Base-by-base conservation (phyloP, 768 basidiomycete species). In the Pisolithus marmoratus region DNA sequence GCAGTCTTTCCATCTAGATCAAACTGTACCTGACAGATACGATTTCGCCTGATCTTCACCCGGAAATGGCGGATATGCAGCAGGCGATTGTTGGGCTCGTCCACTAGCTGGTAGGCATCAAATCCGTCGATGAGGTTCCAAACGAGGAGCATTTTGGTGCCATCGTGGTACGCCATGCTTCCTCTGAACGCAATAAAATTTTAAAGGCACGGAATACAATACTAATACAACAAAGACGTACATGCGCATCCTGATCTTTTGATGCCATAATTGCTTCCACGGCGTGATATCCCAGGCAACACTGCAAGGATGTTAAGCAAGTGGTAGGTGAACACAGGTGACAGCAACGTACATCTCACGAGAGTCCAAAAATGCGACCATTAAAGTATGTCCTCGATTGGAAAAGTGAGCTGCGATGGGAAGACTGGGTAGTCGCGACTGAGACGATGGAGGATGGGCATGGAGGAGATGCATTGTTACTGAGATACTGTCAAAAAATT, bases 241-340 rank as follows among this genome's bases (percentile, higher is more conserved):
- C 50, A 51, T 51, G 4, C 27, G 40, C 15, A 42, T 43, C 8
- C 36, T 24, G 12, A 51, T 17, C 31, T n/a, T 44, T 12, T 27
- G 23, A 20, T 36, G 36, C 50, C 41, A 51, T 4, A 42, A 7
- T 17, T 42, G 17, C 7, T 51, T 51, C 50, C 50, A 51, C 17
- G 15, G 50, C 17, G 23, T 19, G 6, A 51, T 36, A 22, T 43
- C 41, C 50, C 50, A 51, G 24, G 50, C 50, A 17, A 51, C 27
- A 29, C 50, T 51, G 22, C 4, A n/a, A 44, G 4, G 9, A 31
- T 34, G n/a, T 27, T 23, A 31, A 31, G 8, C 15, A 20, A 26
- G 27, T 37, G 14, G n/a, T 24, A 11, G 12, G 6, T n/a, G 40
- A 15, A 23, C 4, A 27, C 38, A 20, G 12, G 26, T 17, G n/a